Percentiles rank a stretch among this genome's conserved stretches.
phyloP scores from a whole-genome alignment of 1,139 yeast species.

The Maudiozyma humilis region DNA sequence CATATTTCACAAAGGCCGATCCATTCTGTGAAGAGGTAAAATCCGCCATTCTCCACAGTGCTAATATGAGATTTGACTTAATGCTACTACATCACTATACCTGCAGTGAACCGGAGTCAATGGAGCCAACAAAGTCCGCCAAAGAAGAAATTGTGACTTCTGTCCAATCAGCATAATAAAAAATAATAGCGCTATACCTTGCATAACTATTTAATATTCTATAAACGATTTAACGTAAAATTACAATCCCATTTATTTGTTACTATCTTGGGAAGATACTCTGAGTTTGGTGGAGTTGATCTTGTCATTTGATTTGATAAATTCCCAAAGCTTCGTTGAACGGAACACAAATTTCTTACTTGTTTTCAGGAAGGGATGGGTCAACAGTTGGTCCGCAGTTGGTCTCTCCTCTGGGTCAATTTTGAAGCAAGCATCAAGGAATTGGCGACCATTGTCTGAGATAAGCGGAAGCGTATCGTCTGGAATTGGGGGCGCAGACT shows the following conservation, averaged over 20 bases:
- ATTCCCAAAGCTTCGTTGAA: conserved; percentile 54
- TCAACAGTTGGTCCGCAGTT: conserved; percentile 63
- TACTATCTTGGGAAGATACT: conserved; percentile 20
- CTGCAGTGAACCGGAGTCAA: neutral
- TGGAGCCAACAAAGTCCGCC: neutral
- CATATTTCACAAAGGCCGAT: conserved; percentile 12
- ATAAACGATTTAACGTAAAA: neutral
- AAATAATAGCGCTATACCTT: neutral
- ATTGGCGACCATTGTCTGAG: conserved; percentile 56
- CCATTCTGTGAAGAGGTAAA: conserved; percentile 22
- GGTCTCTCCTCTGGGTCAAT: conserved; percentile 80
- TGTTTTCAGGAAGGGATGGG: conserved; percentile 52
- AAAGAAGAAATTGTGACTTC: neutral
- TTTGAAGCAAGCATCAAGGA: conserved; percentile 69
- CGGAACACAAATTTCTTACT: conserved; percentile 49
- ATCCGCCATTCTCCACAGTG: conserved; percentile 16
- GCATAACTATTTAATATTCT: neutral
- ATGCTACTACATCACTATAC: conserved; percentile 19
- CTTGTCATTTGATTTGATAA: conserved; percentile 45
- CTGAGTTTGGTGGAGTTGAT: conserved; percentile 30
- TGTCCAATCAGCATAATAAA: neutral
- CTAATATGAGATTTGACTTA: conserved; percentile 21
- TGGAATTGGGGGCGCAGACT: conserved; percentile 92
- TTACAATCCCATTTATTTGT: neutral
- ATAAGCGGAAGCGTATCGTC: conserved; percentile 65